Conservation (phyloP, 805 yeast genomes). For the Teunomyces stri region DNA sequence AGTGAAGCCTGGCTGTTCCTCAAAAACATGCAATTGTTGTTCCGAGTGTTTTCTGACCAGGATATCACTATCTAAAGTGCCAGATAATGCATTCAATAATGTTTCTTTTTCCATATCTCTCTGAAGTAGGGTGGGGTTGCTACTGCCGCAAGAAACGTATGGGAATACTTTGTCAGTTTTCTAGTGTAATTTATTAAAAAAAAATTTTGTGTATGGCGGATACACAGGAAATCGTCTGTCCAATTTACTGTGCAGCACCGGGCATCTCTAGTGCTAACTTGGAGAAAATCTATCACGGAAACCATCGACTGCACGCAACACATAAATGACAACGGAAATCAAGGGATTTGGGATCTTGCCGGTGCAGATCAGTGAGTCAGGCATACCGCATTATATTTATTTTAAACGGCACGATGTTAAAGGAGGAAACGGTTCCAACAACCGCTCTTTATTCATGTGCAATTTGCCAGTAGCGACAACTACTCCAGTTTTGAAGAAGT, state of each 20-base stretch:
- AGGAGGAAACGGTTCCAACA: constrained; percentile 22
- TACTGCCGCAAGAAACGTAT: not conserved
- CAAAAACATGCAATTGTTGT: constrained; percentile 47
- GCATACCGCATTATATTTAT: constrained; percentile 55
- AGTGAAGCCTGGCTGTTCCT: constrained; percentile 58
- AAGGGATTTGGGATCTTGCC: constrained; percentile 59
- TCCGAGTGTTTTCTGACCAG: constrained; percentile 54
- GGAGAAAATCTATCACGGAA: not conserved
- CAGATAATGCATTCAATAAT: constrained; percentile 48
- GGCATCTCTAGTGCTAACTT: constrained; percentile 2
- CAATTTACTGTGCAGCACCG: constrained; percentile 1
- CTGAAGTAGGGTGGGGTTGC: not conserved
- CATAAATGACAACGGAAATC: constrained; percentile 38
- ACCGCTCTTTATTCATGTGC: constrained; percentile 65
- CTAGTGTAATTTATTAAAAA: not conserved
- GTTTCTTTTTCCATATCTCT: constrained; percentile 47
- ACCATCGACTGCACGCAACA: not conserved
- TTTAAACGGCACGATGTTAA: constrained; percentile 60
- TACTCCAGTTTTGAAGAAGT: constrained; percentile 49
- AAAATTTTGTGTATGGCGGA: not conserved
- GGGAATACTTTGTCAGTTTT: not conserved
- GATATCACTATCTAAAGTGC: constrained; percentile 53
- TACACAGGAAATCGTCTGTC: not conserved
- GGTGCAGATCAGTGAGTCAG: constrained; percentile 37
- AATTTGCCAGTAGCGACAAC: constrained; percentile 71